Base-by-base conservation (phyloP, 495 filamentous ascomycete genomes). In the Daldinia childiae region DNA sequence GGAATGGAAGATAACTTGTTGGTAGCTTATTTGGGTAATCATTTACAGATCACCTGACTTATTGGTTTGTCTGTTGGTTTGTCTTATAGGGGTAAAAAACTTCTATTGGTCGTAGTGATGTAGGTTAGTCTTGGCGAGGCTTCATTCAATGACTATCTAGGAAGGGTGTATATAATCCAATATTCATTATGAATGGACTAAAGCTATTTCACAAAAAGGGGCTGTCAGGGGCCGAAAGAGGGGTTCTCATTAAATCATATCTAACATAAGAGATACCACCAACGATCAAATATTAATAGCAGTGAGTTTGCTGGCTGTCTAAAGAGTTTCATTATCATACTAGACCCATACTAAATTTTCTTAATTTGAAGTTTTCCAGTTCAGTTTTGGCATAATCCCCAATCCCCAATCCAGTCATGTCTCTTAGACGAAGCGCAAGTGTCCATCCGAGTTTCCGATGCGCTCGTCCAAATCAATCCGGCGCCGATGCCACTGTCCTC, bases 391-490 rank as follows among this genome's bases (percentile, higher is more conserved):
- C 2, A 29, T 17, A n/a, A 54, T 30, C 12, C 4, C 12, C 12
- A n/a, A 54, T 30, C 12, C 4, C 12, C 12, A 30, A 3, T 54
- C 50, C 50, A 17, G 19, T 26, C 9, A 5, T 12, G 8, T 17
- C 41, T 27, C 26, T 58, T 27, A 71, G 48, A 66, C 54, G 14
- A 66, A 58, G 38, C 63, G 73, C 67, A 83, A 73, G 41, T 75
- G 66, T 17, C 82, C 82, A 57, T 83, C 74, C 27, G 74, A 55
- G 58, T 84, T 84, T 14, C 74, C 71, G 63, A 84, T 82, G 48
- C 76, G 73, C 73, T 84, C 82, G 65, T 84, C 79, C 73, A 84
- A 54, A 34, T 77, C 62, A 29, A 83, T 66, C 36, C 77, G 78
- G 19, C 73, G 71, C 8, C 72, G 68, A 29, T 76, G 68, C 79